Evolutionary conservation across 306 rosid genomes (phyloP), one percentile per base, ranked within the genome.

Genomic region (Quercus rubra): DNA sequence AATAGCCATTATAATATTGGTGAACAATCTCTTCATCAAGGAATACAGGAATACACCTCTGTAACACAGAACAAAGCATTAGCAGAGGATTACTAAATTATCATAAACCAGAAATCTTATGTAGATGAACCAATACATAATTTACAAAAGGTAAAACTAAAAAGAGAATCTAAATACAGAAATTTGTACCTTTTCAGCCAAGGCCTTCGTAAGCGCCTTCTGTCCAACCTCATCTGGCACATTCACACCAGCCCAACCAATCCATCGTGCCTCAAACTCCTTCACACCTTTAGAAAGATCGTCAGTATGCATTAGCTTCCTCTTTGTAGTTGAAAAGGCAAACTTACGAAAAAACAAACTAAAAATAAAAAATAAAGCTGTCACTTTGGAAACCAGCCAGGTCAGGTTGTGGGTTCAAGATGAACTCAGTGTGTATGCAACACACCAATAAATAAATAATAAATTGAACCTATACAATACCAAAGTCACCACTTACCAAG

Each of bases 191-290:
- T 93, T 91, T 73, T 91, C 97, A 74, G 92, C 98, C 79, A 93
- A 89, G 70, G 98, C 94, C 82, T 85, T 88, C 1, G 93, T 93
- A 74, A 93, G 97, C 30, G 97, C 97, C 75, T 87, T 84, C 89
- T 91, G 98, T 78, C 98, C 98, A 78, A 85, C 81, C 77, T 85
- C 92, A 71, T 93, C 98, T 0, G 98, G 93, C 72, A 93, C 98
- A 59, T 93, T 93, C 57, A 93, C 98, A 52, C 98, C 98, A 3
- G 98, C 97, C 98, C 98, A 93, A 38, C 98, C 98, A 82, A 93
- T 93, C 98, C 98, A 93, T 87, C 92, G 85, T 28, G 94, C 91
- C 77, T 91, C 94, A 79, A 93, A 91, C 55, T 90, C 94, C 84
- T 93, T 93, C 81, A 93, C 97, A 68, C 98, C 98, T 93, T 82